phyloP scores from a whole-genome alignment of 2,329 filamentous ascomycete genomes.

The Phaeosphaeria sp. region DNA sequence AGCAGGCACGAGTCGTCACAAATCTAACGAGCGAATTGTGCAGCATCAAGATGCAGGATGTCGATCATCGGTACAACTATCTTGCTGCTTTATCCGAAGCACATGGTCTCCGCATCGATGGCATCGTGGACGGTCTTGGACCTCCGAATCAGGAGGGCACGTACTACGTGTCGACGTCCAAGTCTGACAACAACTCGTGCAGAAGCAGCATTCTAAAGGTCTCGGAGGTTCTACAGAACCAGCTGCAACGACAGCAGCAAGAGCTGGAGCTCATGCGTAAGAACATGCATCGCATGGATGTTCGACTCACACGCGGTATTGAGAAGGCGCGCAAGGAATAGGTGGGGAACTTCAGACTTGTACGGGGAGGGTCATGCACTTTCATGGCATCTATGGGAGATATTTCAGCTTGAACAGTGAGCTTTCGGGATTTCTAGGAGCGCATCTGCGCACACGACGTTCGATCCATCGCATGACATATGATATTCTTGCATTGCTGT shows the following conservation, averaged over 20 bases:
- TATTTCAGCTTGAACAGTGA: background rate
- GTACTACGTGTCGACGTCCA: conserved; percentile 12
- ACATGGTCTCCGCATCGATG: conserved; percentile 25
- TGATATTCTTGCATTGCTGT: background rate
- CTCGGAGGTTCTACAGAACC: background rate
- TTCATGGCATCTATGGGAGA: background rate
- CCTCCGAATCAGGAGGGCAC: conserved; percentile 27
- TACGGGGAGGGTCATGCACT: background rate
- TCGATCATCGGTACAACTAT: conserved; percentile 10
- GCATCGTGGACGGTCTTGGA: conserved; percentile 31
- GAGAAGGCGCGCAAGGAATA: conserved; percentile 13
- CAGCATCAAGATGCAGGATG: conserved; percentile 12
- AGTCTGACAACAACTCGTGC: background rate
- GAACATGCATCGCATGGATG: conserved; percentile 23
- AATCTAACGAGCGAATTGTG: conserved; percentile 16
- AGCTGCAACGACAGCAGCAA: conserved; percentile 14
- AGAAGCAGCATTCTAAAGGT: background rate
- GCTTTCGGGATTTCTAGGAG: background rate
- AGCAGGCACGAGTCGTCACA: conserved; percentile 12
- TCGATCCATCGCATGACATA: background rate
- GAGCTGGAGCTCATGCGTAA: conserved; percentile 22
- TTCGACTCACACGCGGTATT: conserved; percentile 23
- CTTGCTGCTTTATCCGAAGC: conserved; percentile 10
- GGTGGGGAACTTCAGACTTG: background rate
- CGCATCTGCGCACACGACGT: background rate